Percentiles rank a stretch among this genome's conserved stretches.
Evolutionary conservation across 2,329 filamentous ascomycete species (phyloP).

Genomic region (Chaetomium olivaceum): DNA sequence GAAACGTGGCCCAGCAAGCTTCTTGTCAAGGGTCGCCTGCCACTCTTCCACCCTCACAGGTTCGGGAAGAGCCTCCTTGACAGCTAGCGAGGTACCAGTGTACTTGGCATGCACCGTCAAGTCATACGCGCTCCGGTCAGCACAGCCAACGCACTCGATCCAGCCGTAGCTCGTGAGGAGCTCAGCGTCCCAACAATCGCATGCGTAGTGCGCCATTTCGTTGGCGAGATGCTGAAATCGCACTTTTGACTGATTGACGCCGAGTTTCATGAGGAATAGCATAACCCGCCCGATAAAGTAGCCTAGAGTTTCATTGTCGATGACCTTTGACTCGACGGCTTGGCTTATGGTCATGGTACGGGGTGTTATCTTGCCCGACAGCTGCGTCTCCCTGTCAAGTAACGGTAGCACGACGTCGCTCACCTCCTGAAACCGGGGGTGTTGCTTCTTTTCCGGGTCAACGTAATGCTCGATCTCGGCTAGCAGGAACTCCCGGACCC

Average conservation of each 20-base stretch:
- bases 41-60: slow-evolving; percentile 63
- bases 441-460: slow-evolving; percentile 6
- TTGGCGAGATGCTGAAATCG: slow-evolving; percentile 17
- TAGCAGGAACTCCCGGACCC: slow-evolving; percentile 8
- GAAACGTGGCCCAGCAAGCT: slow-evolving; percentile 67
- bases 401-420: slow-evolving; percentile 1
- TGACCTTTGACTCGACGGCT: slow-evolving; percentile 60
- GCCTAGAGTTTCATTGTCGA: slow-evolving; percentile 64
- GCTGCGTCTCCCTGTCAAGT: slow-evolving; percentile 9
- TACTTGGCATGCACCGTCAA: slow-evolving; percentile 65
- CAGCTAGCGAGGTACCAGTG: slow-evolving; percentile 61
- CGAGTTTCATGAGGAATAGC: slow-evolving; percentile 2
- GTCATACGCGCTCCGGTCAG: slow-evolving; percentile 68
- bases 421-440: slow-evolving; percentile 6
- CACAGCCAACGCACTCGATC: slow-evolving; percentile 44
- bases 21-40: slow-evolving; percentile 65
- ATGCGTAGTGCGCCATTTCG: slow-evolving; percentile 15
- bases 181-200: slow-evolving; percentile 17
- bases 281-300: slow-evolving; percentile 13
- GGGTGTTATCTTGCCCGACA: slow-evolving; percentile 60
- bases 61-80: slow-evolving; percentile 60
- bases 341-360: slow-evolving; percentile 60
- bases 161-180: slow-evolving; percentile 18
- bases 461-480: slow-evolving; percentile 15
- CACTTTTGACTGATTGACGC: slow-evolving; percentile 1